phyloP scores from a whole-genome alignment of 164 flowering plant genomes.

The Warburgia ugandensis region DNA sequence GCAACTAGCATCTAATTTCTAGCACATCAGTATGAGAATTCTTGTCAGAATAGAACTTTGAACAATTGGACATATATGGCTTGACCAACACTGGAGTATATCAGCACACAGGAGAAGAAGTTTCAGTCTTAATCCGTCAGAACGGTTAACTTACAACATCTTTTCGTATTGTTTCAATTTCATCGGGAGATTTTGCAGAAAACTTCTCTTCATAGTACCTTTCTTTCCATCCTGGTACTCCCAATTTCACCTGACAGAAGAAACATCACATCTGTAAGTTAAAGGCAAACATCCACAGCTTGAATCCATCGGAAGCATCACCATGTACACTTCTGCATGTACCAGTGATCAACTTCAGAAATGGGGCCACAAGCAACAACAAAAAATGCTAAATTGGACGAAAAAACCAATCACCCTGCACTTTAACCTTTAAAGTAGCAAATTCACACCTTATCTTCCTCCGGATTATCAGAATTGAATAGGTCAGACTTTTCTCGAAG shows the following conservation, averaged over 20 bases:
- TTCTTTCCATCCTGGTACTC: slow-evolving; percentile 94
- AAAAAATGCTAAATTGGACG: no score
- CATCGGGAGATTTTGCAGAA: slow-evolving; percentile 57
- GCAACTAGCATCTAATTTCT: no score
- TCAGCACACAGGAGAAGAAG: neutral
- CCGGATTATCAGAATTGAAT: slow-evolving; percentile 53
- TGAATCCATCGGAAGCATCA: neutral
- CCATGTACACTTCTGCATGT: neutral
- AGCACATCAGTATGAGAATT: no score
- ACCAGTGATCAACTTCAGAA: no score
- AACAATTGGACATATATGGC: no score
- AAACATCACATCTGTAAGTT: neutral
- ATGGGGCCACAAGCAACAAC: no score
- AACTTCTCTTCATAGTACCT: slow-evolving; percentile 95
- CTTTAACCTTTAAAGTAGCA: neutral
- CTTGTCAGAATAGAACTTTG: no score
- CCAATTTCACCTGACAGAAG: slow-evolving; percentile 75
- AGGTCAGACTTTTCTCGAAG: slow-evolving; percentile 79
- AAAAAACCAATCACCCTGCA: neutral
- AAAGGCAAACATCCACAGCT: neutral
- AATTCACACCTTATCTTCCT: slow-evolving; percentile 95
- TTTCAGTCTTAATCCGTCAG: neutral
- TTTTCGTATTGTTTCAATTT: slow-evolving; percentile 54
- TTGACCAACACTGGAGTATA: no score
- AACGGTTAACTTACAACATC: slow-evolving; percentile 78